phyloP scores from a whole-genome alignment of 2,329 filamentous ascomycete genomes.

The Epichloe elymi region DNA sequence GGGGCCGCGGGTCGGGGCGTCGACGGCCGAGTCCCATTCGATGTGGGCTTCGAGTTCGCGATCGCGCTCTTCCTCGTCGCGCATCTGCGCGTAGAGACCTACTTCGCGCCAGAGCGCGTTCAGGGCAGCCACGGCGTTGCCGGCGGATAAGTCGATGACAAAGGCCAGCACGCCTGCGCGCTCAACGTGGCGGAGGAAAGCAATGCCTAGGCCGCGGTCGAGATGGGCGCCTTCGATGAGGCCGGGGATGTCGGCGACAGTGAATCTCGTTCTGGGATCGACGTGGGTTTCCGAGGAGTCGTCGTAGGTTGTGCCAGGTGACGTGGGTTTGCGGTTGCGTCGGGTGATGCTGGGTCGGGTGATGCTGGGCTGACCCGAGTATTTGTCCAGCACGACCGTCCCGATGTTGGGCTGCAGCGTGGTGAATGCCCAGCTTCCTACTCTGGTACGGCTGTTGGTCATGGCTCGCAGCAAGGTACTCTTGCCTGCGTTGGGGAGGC shows the following conservation, averaged over 20 bases:
- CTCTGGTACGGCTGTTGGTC: constrained; percentile 75
- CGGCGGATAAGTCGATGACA: constrained; percentile 72
- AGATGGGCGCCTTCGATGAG: constrained; percentile 86
- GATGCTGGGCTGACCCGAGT: constrained; percentile 57
- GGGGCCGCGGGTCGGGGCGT: constrained; percentile 11
- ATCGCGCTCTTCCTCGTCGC: constrained; percentile 59
- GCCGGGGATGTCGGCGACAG: constrained; percentile 90
- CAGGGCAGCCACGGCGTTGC: constrained; percentile 66
- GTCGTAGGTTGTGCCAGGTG: constrained; percentile 41
- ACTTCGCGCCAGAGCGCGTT: constrained; percentile 84
- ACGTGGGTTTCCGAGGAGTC: constrained; percentile 25
- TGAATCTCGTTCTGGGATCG: constrained; percentile 63
- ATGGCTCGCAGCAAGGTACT: constrained; percentile 80
- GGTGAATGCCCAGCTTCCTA: constrained; percentile 95
- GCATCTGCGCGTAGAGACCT: constrained; percentile 66
- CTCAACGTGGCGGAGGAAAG: constrained; percentile 88
- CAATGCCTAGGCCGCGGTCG: constrained; percentile 79
- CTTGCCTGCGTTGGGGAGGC: constrained; percentile 91
- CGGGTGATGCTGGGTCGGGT: constrained; percentile 24
- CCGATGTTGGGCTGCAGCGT: constrained; percentile 92
- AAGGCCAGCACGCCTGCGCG: constrained; percentile 87
- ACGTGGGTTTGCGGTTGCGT: neutral
- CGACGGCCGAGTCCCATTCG: constrained; percentile 45
- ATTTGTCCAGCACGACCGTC: constrained; percentile 82
- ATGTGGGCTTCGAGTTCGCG: constrained; percentile 44